Percentiles rank a stretch among this genome's conserved stretches.
Evolutionary conservation across 345 rosid species (phyloP).

Genomic region (Eucalyptus sp.): DNA sequence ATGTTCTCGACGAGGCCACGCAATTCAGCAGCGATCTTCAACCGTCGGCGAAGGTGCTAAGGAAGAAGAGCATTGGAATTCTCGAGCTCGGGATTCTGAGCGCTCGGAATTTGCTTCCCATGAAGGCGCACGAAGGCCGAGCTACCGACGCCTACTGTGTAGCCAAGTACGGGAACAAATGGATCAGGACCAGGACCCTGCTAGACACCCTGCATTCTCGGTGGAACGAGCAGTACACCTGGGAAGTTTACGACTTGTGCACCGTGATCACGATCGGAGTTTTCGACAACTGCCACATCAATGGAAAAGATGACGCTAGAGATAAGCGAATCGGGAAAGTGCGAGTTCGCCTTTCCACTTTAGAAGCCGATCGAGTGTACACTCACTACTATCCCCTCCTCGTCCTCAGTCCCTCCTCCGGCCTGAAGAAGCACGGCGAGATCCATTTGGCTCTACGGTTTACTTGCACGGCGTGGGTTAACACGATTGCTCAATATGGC

Average conservation of each 20-base stretch:
- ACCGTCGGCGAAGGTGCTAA: slow-evolving; percentile 67
- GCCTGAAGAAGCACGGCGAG: slow-evolving; percentile 39
- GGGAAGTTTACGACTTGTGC: slow-evolving; percentile 94
- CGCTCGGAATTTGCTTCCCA: slow-evolving; percentile 64
- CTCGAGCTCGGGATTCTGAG: slow-evolving; percentile 84
- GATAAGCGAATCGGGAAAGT: slow-evolving; percentile 40
- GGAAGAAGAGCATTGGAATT: slow-evolving; percentile 63
- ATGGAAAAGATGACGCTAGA: slow-evolving; percentile 13
- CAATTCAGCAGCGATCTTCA: slow-evolving; percentile 92
- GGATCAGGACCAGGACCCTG: slow-evolving; percentile 91
- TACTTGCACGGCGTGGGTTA: slow-evolving; percentile 24
- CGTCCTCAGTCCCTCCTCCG: slow-evolving; percentile 17
- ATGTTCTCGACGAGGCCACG: slow-evolving; percentile 92
- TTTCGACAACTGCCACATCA: slow-evolving; percentile 33
- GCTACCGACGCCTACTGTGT: slow-evolving; percentile 89
- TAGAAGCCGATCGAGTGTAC: slow-evolving; percentile 36
- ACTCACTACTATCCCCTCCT: slow-evolving; percentile 42
- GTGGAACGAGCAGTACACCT: slow-evolving; percentile 98
- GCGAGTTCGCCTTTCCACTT: slow-evolving; percentile 38
- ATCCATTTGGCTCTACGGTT: slow-evolving; percentile 39
- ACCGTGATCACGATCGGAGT: slow-evolving; percentile 74
- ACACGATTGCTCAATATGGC: slow-evolving; percentile 30
- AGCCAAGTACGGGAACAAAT: slow-evolving; percentile 94
- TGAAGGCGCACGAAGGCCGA: slow-evolving; percentile 74
- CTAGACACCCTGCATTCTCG: slow-evolving; percentile 60